These are phyloP conservation scores for Meyerozyma guilliermondii DNA, from an alignment of 1,139 yeast genomes.

Conservation along the genomic window DNA sequence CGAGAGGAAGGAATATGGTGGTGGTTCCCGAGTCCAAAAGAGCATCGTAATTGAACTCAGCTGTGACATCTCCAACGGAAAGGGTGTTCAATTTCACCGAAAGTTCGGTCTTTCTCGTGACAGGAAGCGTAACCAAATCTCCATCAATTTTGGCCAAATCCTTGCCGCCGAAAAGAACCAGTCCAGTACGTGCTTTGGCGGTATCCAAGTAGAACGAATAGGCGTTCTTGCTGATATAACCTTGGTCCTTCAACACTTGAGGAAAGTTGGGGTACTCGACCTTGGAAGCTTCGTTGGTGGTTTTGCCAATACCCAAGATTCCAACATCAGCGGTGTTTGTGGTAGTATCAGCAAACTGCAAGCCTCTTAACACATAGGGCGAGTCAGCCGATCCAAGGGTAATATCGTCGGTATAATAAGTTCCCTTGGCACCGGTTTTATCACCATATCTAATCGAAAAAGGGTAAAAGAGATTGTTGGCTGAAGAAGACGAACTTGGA, in stretches of 20 bases:
- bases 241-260: constrained; percentile 15
- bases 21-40: too few species aligned
- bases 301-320: constrained; percentile 18
- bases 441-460: constrained; percentile 15
- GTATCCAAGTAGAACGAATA: constrained; percentile 18
- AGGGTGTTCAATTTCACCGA: too few species aligned
- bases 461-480: background rate
- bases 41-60: too few species aligned
- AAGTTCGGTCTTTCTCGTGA: too few species aligned
- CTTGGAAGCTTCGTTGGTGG: constrained; percentile 8
- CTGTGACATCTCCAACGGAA: too few species aligned
- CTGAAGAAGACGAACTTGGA: constrained; percentile 6
- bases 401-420: background rate
- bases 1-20: too few species aligned
- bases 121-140: too few species aligned
- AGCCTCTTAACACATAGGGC: constrained; percentile 3
- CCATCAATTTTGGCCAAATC: constrained; percentile 56
- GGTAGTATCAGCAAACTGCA: constrained; percentile 18
- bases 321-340: constrained; percentile 13
- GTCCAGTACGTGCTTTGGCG: constrained; percentile 39
- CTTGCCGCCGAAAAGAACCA: constrained; percentile 53
- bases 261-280: constrained; percentile 13
- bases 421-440: constrained; percentile 10
- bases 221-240: constrained; percentile 14
- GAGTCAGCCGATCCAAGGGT: background rate